Percentiles rank a stretch among this genome's conserved stretches.
These are phyloP conservation scores for Tetradesmus obliquus DNA, from an alignment of 139 green algal genomes.

Conservation along the genomic window DNA sequence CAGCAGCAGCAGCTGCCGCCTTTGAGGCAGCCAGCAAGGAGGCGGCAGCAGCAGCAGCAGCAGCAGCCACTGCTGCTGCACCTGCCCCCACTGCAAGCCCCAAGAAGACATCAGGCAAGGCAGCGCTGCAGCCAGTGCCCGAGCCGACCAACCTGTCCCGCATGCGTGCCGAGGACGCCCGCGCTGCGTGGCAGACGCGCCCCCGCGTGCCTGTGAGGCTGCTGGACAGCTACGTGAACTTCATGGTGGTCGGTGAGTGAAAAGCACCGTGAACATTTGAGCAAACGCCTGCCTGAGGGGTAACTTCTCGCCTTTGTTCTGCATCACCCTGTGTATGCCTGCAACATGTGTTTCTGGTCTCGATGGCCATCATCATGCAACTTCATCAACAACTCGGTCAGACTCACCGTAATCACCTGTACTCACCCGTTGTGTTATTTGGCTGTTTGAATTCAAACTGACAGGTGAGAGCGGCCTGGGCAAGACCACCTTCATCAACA, in stretches of 20 bases:
- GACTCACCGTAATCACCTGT: too few species aligned
- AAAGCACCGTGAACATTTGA: neutral
- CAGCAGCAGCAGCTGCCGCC: conserved; percentile 2
- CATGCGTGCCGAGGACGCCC: conserved; percentile 16
- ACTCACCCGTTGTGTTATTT: too few species aligned
- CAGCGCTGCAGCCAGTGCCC: neutral
- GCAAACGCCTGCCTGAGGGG: neutral
- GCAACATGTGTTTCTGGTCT: too few species aligned
- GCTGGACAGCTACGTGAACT: conserved; percentile 42
- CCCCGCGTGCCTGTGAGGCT: conserved; percentile 32
- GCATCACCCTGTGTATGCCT: neutral
- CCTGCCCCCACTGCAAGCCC: neutral
- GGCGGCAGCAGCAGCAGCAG: neutral
- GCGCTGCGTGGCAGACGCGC: conserved; percentile 28
- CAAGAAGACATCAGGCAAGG: neutral
- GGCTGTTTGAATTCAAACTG: neutral
- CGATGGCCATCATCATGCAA: too few species aligned
- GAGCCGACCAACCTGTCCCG: neutral
- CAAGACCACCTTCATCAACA: conserved; percentile 47
- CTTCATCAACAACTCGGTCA: too few species aligned
- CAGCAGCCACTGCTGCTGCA: neutral
- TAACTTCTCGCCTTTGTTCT: neutral
- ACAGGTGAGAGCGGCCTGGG: conserved; percentile 36
- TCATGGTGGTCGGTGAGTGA: conserved; percentile 42
- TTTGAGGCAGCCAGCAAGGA: neutral